Base-by-base conservation (phyloP, 768 basidiomycete genomes). In the Boletellus emodensis region DNA sequence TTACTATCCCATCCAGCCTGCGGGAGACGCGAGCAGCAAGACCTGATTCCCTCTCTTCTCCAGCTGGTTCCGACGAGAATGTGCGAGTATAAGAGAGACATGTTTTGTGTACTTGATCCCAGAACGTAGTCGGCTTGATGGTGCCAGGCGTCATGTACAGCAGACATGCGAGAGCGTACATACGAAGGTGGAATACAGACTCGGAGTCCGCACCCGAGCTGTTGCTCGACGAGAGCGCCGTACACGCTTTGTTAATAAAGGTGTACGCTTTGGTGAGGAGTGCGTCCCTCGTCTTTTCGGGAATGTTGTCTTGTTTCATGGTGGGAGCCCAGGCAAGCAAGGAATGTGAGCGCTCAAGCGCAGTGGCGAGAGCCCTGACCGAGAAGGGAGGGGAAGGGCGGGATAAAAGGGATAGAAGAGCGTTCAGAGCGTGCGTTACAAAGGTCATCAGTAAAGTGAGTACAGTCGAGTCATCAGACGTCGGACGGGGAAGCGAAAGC, bases 81-180 rank as follows among this genome's bases (percentile, higher is more conserved):
- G 64, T 59, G 1, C 46, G 60, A 49, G 61, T 53, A 32, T 46
- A n/a, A 73, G 63, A 13, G 62, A 71, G 18, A 73, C 72, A 60
- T 73, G 79, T 55, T 78, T 82, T 49, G 72, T 72, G 24, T 63
- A 67, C 73, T 59, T 90, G 89, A 41, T 85, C 82, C 88, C 88
- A 89, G 62, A 90, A 85, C 0, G 75, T 76, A 41, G 71, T 70
- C 3, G 82, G 66, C 41, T 79, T 74, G 24, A 76, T 55, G 57
- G 34, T 77, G 72, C 28, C 79, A 72, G 22, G 73, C 61, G 75
- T 73, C 6, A 82, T 78, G 47, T 72, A 70, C 10, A 84, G 49
- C 58, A 78, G 53, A 74, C 68, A 60, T 62, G 79, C 65, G 71
- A 85, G 63, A 5, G 66, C 66, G 62, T 76, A 65, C 64, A 72